Evolutionary conservation across 148 eudicot species (phyloP).

Genomic region (Talinum fruticosum): DNA sequence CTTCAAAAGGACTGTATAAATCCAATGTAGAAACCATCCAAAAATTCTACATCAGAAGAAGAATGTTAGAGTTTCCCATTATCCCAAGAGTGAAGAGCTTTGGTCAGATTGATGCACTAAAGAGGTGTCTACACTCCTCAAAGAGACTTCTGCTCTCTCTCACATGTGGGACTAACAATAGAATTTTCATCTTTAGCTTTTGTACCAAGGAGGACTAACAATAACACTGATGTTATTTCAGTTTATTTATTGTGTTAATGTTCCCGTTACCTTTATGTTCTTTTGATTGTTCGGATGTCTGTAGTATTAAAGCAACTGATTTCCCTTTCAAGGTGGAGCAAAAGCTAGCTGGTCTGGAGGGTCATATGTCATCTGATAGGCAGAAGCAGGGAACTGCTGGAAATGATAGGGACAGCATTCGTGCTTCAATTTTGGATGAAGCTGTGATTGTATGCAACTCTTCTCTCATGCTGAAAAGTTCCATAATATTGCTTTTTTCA

Average conservation of each 20-base stretch:
- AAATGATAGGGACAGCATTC: conserved; percentile 73
- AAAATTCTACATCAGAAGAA: no score
- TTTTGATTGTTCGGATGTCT: background rate
- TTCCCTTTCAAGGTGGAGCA: conserved; percentile 68
- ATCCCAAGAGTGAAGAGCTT: no score
- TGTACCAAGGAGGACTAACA: no score
- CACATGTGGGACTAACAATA: no score
- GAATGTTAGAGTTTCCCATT: no score
- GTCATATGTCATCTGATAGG: conserved; percentile 56
- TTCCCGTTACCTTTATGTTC: background rate
- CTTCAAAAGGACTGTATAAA: no score
- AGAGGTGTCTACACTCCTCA: no score
- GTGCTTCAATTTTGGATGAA: conserved; percentile 83
- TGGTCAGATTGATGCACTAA: no score
- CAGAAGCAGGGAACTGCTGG: conserved; percentile 67
- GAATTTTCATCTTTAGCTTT: no score
- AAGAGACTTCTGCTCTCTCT: no score
- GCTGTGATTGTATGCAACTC: conserved; percentile 76
- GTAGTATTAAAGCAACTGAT: conserved; percentile 6
- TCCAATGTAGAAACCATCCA: no score
- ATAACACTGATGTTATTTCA: conserved; percentile 2
- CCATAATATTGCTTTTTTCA: conserved; percentile 12
- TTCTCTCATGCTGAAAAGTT: conserved; percentile 14
- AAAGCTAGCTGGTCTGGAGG: conserved; percentile 73
- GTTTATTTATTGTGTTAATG: background rate